Base-by-base conservation (phyloP, 257 asterid species). In the Gardenia jasminoides region DNA sequence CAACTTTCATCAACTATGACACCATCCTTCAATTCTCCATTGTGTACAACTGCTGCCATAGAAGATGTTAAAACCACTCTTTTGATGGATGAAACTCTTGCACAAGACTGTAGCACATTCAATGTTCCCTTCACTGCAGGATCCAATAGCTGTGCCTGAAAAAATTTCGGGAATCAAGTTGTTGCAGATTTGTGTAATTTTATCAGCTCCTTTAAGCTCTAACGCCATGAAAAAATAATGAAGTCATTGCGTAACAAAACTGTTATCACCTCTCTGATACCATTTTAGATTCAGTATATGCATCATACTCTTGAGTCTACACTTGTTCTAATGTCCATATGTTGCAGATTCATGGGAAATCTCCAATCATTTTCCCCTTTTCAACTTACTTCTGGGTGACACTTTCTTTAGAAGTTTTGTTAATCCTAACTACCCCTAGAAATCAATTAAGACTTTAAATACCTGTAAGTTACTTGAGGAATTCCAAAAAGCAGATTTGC, bases 1-100 rank as follows among this genome's bases (percentile, higher is more conserved):
- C 94, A 92, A 47, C 91, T 88, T 72, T 92, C 97, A 50, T 89
- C 96, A 7, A 88, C 71, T 16, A 85, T 47, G 26, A 58, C 83
- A 65, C 79, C 88, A 15, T 82, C 81, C 26, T 65, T 82, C 8
- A 81, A 52, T 20, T 74, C 70, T 30, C 62, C 17, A n/a, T 83
- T 88, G 78, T 4, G 17, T 19, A 74, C 16, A 22, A 85, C 82
- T 3, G 96, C 77, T 31, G 84, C 83, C 3, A 78, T 78, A 0
- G 94, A 88, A 50, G 96, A 89, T 43, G 96, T 88, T 61, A 91
- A 13, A 56, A 91, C 88, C 30, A 87, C 90, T 39, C 94, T 81
- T 70, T 46, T 88, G 72, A 88, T 72, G 6, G 88, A 82, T 13
- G 80, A 10, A 17, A 68, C 83, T 66, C 70, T 85, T 31, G 64